phyloP scores from a whole-genome alignment of 768 basidiomycete genomes.

The Lanmaoa rubissima region DNA sequence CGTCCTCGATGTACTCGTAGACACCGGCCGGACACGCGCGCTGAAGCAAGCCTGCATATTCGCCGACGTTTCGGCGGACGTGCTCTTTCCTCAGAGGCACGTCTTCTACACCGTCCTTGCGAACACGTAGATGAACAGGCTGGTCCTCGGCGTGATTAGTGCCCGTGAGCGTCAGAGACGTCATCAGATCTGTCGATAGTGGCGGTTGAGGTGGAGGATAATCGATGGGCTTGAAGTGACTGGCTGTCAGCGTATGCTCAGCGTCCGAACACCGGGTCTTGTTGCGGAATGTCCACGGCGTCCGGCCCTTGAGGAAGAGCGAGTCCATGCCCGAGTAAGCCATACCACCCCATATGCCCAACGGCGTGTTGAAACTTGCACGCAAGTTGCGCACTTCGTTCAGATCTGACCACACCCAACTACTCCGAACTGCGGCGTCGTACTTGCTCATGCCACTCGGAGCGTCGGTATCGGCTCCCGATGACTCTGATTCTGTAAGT shows the following conservation, averaged over 20 bases:
- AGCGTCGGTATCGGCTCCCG: neutral
- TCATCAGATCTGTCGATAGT: constrained; percentile 90
- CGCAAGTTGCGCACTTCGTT: constrained; percentile 89
- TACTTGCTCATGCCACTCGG: constrained; percentile 71
- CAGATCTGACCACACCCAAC: constrained; percentile 86
- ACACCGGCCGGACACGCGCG: constrained; percentile 93
- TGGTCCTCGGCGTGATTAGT: constrained; percentile 99
- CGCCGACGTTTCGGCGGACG: constrained; percentile 67
- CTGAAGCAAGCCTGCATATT: constrained; percentile 87
- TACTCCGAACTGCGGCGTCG: constrained; percentile 61
- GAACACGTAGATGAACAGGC: constrained; percentile 82
- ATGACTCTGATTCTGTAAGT: constrained; percentile 35
- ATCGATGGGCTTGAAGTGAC: constrained; percentile 66
- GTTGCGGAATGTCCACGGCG: constrained; percentile 91
- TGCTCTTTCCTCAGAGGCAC: constrained; percentile 54
- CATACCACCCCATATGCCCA: constrained; percentile 87
- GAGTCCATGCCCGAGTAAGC: constrained; percentile 88
- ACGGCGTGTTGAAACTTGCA: constrained; percentile 76
- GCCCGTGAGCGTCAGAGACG: constrained; percentile 83
- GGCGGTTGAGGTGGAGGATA: constrained; percentile 89
- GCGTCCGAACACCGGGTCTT: constrained; percentile 54
- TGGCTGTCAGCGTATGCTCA: constrained; percentile 66
- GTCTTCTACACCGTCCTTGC: constrained; percentile 38
- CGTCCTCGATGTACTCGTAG: constrained; percentile 90
- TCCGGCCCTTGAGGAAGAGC: constrained; percentile 76